Evolutionary conservation across 2,329 filamentous ascomycete species (phyloP), one percentile per base, ranked within the genome.

Genomic region (Scedosporium apiospermum): DNA sequence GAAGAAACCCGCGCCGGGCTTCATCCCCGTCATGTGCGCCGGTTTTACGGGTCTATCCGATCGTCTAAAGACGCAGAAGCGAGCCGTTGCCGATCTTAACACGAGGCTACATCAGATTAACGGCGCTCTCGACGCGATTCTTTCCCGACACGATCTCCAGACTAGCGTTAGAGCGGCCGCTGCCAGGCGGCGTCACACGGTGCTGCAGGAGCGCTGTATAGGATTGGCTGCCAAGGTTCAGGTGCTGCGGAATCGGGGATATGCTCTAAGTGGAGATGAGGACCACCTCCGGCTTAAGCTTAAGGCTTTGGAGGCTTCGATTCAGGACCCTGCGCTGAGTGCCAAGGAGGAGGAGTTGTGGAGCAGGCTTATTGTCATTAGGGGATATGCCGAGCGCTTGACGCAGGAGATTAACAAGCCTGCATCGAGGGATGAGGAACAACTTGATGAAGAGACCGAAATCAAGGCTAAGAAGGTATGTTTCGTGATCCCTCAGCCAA

Each of bases 301-400:
- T 64, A 78, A 86, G 69, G 80, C 77, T 26, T 77, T 95, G 63
- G 88, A 93, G 71, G 84, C 85, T 69, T 79, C 80, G 60, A 84
- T 91, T 30, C 85, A 87, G 66, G 90, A 95, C 69, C 90, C 91
- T 6, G 86, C 87, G 6, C 80, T 93, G 62, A 83, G 84, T 44
- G 90, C 89, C 2, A 80, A 89, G 67, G 88, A 91, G 71, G 91
- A 95, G 74, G 90, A 95, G 77, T 85, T 95, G 55, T 95, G 90
- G 90, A 91, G 90, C 66, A 80, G 90, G 57, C 83, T 95, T 76
- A 88, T 92, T 58, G 83, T 88, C 44, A 77, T 95, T 58, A 80
- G 89, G 66, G 88, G 89, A 65, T 85, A 91, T 66, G 88, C 89
- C 23, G 84, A 88, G 67, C 82, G 86, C 68, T 74, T 96, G 67